Conservation (phyloP, 163 green algal species). For the Prototheca wickerhamii region DNA sequence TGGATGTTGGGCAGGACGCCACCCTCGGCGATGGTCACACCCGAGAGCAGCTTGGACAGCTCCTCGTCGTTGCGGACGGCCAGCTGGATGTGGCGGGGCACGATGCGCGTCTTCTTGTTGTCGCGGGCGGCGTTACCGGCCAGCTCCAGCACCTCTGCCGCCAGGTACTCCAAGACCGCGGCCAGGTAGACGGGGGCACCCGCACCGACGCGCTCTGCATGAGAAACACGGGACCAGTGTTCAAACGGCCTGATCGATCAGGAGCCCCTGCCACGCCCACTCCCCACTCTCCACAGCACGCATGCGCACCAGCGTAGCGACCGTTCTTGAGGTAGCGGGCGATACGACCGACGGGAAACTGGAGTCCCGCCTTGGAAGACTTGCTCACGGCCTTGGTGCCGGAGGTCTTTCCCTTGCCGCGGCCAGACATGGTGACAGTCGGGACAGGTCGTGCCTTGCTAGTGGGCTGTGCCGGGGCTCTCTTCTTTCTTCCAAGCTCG, state of each 20-base stretch:
- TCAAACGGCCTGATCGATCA: background rate
- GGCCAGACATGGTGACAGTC: conserved; percentile 45
- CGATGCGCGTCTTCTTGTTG: conserved; percentile 89
- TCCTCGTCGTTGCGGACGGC: conserved; percentile 93
- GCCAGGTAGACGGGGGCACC: conserved; percentile 67
- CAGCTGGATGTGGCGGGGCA: conserved; percentile 91
- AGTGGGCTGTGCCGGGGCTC: too few species aligned
- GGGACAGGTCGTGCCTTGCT: too few species aligned
- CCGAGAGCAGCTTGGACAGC: conserved; percentile 78
- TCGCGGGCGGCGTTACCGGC: conserved; percentile 73
- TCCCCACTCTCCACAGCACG: background rate
- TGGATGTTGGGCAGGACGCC: conserved; percentile 92
- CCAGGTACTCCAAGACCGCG: conserved; percentile 80
- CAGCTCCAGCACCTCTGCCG: conserved; percentile 66
- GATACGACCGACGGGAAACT: conserved; percentile 95
- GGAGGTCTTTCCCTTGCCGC: conserved; percentile 52
- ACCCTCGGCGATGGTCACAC: conserved; percentile 79
- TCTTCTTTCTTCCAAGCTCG: too few species aligned
- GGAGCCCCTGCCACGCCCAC: background rate
- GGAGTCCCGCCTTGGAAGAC: conserved; percentile 85
- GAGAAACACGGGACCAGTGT: too few species aligned
- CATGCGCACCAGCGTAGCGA: conserved; percentile 24
- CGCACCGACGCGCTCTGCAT: conserved; percentile 45
- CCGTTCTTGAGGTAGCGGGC: conserved; percentile 94
- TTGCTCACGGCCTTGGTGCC: conserved; percentile 82